A percentile compares a stretch with the other conserved stretches of the same genome.
Evolutionary conservation across 2,329 filamentous ascomycete species (phyloP).

Genomic region (Sphaceloma murrayae): DNA sequence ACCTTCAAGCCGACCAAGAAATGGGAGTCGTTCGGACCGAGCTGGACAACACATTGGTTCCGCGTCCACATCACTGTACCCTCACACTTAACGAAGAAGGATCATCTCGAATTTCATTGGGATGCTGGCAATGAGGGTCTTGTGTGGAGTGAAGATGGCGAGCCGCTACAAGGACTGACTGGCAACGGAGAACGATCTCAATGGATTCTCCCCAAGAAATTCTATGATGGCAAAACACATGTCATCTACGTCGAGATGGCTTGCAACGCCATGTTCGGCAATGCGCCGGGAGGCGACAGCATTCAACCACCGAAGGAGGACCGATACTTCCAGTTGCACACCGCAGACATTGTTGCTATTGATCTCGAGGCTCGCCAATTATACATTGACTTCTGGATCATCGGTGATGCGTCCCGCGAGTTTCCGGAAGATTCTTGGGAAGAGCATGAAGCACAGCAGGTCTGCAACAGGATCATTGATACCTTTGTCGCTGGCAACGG

Average conservation of each 20-base stretch:
- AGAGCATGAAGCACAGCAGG: slow-evolving; percentile 72
- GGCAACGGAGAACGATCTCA: slow-evolving; percentile 81
- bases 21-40: slow-evolving; percentile 77
- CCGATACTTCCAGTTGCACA: slow-evolving; percentile 64
- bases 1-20: slow-evolving; percentile 65
- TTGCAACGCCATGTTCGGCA: slow-evolving; percentile 97
- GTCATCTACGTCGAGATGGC: slow-evolving; percentile 96
- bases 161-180: slow-evolving; percentile 82
- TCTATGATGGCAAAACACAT: slow-evolving; percentile 77
- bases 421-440: slow-evolving; percentile 84
- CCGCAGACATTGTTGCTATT: slow-evolving; percentile 79
- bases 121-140: slow-evolving; percentile 91
- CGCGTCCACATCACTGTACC: slow-evolving; percentile 72
- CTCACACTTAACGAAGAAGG: slow-evolving; percentile 58
- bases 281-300: slow-evolving; percentile 69
- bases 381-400: slow-evolving; percentile 91
- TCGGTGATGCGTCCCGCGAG: slow-evolving; percentile 81
- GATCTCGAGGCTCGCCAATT: slow-evolving; percentile 77
- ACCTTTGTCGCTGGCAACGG: slow-evolving; percentile 71
- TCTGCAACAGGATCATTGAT: slow-evolving; percentile 83
- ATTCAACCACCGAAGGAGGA: slow-evolving; percentile 87
- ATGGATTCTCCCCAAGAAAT: slow-evolving; percentile 78
- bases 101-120: slow-evolving; percentile 91
- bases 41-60: slow-evolving; percentile 98
- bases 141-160: slow-evolving; percentile 84